Percentiles rank a stretch among this genome's conserved stretches.
phyloP scores from a whole-genome alignment of 2,329 filamentous ascomycete species.

The Pseudophaeomoniella oleicola region DNA sequence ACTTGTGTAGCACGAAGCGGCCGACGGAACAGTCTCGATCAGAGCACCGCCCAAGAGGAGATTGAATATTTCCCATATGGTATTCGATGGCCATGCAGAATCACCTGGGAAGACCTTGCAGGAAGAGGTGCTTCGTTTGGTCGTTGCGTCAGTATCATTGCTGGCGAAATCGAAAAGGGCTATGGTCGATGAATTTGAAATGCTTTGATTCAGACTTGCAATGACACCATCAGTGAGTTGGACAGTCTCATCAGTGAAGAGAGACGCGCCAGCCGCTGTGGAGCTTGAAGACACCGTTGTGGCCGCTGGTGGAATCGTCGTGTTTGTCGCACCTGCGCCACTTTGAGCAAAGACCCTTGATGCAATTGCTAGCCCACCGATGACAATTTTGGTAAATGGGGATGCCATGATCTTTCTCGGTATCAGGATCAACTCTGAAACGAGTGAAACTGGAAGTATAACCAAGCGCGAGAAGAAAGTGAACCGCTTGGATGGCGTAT shows the following conservation, averaged over 20 bases:
- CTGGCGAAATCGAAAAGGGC: not conserved
- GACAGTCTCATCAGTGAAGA: not conserved
- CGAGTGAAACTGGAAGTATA: too few relatives aligned
- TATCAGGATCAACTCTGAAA: too few relatives aligned
- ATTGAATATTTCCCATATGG: constrained; percentile 18
- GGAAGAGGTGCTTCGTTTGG: not conserved
- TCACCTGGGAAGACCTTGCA: constrained; percentile 14
- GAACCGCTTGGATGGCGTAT: too few relatives aligned
- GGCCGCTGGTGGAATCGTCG: not conserved
- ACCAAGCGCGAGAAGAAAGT: too few relatives aligned
- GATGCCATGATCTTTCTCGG: too few relatives aligned
- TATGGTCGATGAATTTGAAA: not conserved
- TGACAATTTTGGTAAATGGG: too few relatives aligned
- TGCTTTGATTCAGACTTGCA: not conserved
- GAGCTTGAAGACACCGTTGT: not conserved
- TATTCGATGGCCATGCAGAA: constrained; percentile 7
- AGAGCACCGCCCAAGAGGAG: constrained; percentile 19
- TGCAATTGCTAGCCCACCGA: too few relatives aligned
- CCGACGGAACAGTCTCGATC: constrained; percentile 18
- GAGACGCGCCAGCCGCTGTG: not conserved
- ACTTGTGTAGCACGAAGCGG: constrained; percentile 19
- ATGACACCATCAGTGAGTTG: not conserved
- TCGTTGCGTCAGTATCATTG: not conserved
- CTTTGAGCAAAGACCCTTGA: too few relatives aligned
- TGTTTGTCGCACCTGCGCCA: too few relatives aligned